Evolutionary conservation across 805 yeast species (phyloP), one percentile per base, ranked within the genome.

Genomic region (Zygoascus ofunaensis): DNA sequence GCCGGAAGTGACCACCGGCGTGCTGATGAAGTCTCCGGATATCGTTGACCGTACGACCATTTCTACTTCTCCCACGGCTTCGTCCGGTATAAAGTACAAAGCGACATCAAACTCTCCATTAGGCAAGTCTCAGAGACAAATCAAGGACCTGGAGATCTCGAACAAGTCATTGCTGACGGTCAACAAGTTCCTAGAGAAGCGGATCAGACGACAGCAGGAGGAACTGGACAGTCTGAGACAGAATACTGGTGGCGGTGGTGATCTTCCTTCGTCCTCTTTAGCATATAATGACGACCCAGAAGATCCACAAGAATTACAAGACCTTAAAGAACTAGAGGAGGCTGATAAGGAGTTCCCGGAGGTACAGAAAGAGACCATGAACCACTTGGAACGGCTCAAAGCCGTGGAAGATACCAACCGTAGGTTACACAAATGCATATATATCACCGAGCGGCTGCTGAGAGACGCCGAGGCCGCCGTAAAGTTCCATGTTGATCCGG

Each of bases 101-200:
- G 30, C 12, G 12, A 8, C 30, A 26, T 26, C 30, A 12, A 7
- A 26, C 30, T 26, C 30, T 12, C 30, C 30, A 8, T 12, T 26
- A 8, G 30, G 30, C 7, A 26, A 26, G 30, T 26, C 30, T 8
- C 49, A 54, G 23, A 45, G 63, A 4, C 58, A 55, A 41, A 50
- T 59, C n/a, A 39, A 52, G 43, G 63, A 59, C 38, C 43, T 59
- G 24, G 61, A 59, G 37, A 55, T 59, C n/a, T 50, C 62, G 15
- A 59, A 59, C 46, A 39, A 52, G 18, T 57, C 61, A 15, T 45
- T 59, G 30, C 37, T 55, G 33, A 47, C 55, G 2, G 47, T 58
- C 21, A 59, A 59, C 45, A 49, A 51, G 24, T 53, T 52, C 28
- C 49, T 59, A 28, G 63, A 59, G 39, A 47, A 49, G 14, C 44